Percentiles rank a stretch among this genome's conserved stretches.
These are phyloP conservation scores for Saccharomycopsis sp. DNA, from an alignment of 805 yeast species.

Conservation along the genomic window DNA sequence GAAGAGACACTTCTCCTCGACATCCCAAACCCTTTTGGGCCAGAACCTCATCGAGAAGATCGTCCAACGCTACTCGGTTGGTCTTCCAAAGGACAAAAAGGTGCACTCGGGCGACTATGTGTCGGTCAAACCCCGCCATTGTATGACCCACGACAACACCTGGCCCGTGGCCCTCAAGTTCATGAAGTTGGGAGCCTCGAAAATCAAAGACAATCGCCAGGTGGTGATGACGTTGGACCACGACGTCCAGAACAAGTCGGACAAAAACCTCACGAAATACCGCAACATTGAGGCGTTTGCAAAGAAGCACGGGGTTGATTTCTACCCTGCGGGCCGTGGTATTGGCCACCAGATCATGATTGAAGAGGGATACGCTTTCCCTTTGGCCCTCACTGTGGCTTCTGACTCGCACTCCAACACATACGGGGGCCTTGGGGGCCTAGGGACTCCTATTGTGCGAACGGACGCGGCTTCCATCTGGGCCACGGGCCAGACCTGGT, in stretches of 20 bases:
- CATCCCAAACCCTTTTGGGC: conserved; percentile 15
- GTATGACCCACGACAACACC: conserved; percentile 98
- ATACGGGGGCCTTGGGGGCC: conserved; percentile 92
- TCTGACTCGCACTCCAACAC: conserved; percentile 97
- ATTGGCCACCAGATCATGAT: conserved; percentile 99
- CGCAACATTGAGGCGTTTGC: conserved; percentile 86
- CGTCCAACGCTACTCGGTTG: conserved; percentile 89
- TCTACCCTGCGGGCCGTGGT: conserved; percentile 98
- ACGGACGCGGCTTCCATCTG: conserved; percentile 99
- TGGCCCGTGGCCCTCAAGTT: conserved; percentile 99
- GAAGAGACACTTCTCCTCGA: not conserved
- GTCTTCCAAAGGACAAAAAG: conserved; percentile 62
- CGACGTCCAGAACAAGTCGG: conserved; percentile 91
- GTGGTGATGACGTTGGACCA: conserved; percentile 96
- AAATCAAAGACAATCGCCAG: conserved; percentile 79
- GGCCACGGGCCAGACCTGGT: conserved; percentile 99
- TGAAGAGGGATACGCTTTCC: conserved; percentile 98
- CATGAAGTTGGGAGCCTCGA: conserved; percentile 86
- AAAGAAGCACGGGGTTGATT: conserved; percentile 83
- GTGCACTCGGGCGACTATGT: conserved; percentile 93
- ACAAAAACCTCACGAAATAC: conserved; percentile 83
- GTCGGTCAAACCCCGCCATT: conserved; percentile 89
- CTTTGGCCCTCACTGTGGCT: conserved; percentile 87
- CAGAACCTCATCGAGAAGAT: conserved; percentile 95
- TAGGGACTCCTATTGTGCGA: conserved; percentile 97